Percentiles rank a stretch among this genome's conserved stretches.
These are phyloP conservation scores for Solanum etuberosum DNA, from an alignment of 257 asterid genomes.

Conservation along the genomic window DNA sequence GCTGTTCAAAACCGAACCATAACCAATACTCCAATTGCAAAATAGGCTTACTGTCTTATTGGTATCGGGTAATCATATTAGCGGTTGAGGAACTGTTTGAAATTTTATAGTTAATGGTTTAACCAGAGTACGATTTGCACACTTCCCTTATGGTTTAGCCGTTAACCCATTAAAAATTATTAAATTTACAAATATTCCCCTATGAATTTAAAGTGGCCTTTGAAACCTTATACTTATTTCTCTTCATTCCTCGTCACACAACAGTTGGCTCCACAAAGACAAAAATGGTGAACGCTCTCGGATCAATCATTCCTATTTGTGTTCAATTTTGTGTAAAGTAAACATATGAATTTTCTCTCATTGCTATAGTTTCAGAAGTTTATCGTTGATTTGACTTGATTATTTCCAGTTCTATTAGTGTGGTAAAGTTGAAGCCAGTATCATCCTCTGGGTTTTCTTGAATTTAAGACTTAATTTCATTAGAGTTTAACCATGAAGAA, in stretches of 20 bases:
- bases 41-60: background rate
- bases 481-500: background rate
- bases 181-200: background rate
- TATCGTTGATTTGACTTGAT: background rate
- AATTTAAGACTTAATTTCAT: background rate
- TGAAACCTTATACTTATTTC: background rate
- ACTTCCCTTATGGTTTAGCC: background rate
- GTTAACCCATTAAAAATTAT: background rate
- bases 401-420: background rate
- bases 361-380: background rate
- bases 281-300: background rate
- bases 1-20: background rate
- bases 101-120: background rate
- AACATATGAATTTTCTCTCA: background rate
- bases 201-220: background rate
- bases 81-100: background rate
- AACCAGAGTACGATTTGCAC: background rate
- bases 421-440: background rate
- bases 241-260: background rate
- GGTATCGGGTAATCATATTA: background rate
- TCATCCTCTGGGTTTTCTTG: background rate
- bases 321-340: background rate
- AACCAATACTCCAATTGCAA: background rate
- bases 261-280: background rate
- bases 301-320: background rate